Base-by-base conservation (phyloP, 352 stramenopile species). In the Globisporangium iwayamae region DNA sequence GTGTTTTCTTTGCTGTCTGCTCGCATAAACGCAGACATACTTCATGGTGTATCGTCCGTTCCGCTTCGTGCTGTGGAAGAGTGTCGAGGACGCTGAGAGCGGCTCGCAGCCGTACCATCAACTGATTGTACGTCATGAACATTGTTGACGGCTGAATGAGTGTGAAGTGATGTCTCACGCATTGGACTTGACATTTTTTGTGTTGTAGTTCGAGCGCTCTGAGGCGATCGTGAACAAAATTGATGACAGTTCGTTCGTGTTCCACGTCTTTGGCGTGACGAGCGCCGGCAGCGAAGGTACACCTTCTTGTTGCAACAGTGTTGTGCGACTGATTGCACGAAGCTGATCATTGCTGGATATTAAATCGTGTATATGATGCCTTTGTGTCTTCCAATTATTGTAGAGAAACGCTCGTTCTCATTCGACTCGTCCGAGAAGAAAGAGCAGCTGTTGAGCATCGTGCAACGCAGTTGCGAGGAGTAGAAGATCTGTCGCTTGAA, bases 21-120 rank as follows among this genome's bases (percentile, higher is more conserved):
- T n/a, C 7, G 8, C 41, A 47, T 16, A 47, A 20, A n/a, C 41
- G 9, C 38, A 91, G 82, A 67, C 47, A 5, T 84, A 76, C 28
- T 91, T 83, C 25, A 59, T 82, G 30, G 78, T 73, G 25, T 93
- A 91, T 68, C 86, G 83, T 20, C 62, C 81, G 5, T 92, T 75
- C 65, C 84, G 86, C 10, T 93, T 95, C 62, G 68, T 93, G 30
- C 57, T 95, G 30, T 95, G 86, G 86, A 95, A 91, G 66, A 79
- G 63, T 14, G 73, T 71, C 10, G 86, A 95, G 64, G 86, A 95
- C 64, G 80, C 83, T 14, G 82, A 92, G 41, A 69, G 69, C 16
- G 81, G 81, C 2, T 67, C 71, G 0, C 71, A 78, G 38, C 79
- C 86, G 20, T 58, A 73, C 28, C 60, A 85, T 32, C 80, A 92